phyloP scores from a whole-genome alignment of 805 yeast genomes.

The Candida boleticola region DNA sequence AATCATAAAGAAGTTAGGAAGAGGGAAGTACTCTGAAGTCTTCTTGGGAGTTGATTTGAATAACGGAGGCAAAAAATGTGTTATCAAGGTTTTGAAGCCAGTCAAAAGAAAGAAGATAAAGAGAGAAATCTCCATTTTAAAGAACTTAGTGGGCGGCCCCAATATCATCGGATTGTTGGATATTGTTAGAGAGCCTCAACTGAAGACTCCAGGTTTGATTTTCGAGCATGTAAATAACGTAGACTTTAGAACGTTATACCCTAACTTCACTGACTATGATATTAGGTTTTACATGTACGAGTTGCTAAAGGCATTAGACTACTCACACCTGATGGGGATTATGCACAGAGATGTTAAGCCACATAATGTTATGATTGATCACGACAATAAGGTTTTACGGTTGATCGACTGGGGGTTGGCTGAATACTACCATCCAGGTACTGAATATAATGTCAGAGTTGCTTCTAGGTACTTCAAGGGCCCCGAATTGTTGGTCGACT shows the following conservation, averaged over 20 bases:
- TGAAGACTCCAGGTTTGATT: slow-evolving; percentile 81
- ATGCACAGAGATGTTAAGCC: slow-evolving; percentile 97
- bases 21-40: slow-evolving; percentile 95
- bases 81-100: slow-evolving; percentile 88
- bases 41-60: slow-evolving; percentile 77
- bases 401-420: slow-evolving; percentile 96
- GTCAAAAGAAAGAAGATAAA: slow-evolving; percentile 89
- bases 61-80: slow-evolving; percentile 59
- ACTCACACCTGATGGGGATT: slow-evolving; percentile 90
- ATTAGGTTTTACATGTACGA: slow-evolving; percentile 82
- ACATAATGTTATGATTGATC: slow-evolving; percentile 94
- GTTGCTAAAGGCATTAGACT: slow-evolving; percentile 80
- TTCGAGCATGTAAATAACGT: slow-evolving; percentile 83
- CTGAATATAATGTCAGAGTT: slow-evolving; percentile 88
- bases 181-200: slow-evolving; percentile 75
- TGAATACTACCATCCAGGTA: slow-evolving; percentile 87
- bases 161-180: slow-evolving; percentile 76
- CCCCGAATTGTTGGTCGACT: slow-evolving; percentile 84
- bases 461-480: slow-evolving; percentile 94
- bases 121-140: slow-evolving; percentile 83
- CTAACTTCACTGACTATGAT: slow-evolving; percentile 71
- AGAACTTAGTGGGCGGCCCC: slow-evolving; percentile 82
- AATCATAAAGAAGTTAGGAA: slow-evolving; percentile 73
- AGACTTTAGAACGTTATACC: slow-evolving; percentile 79
- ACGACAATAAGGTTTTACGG: slow-evolving; percentile 61